Evolutionary conservation across 495 filamentous ascomycete genomes (phyloP), one percentile per base, ranked within the genome.

Genomic region (Lasiosphaeria ovina): DNA sequence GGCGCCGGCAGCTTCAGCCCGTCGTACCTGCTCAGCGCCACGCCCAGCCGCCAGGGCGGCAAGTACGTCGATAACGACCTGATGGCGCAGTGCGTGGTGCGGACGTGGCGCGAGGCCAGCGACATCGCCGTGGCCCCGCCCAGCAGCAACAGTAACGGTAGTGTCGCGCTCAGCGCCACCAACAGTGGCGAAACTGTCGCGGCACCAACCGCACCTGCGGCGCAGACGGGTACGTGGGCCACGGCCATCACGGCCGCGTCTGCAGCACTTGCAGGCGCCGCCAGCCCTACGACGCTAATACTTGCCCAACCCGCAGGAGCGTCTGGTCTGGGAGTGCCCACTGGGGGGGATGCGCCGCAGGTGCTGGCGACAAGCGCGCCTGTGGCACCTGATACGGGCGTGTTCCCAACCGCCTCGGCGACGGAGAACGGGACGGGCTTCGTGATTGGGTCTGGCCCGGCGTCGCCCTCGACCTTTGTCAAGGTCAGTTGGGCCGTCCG

Each of bases 1-100:
- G 76, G 71, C 8, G 81, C 80, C 6, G 79, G 80, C 1, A 75
- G 71, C 58, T 80, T 82, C 63, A 69, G 72, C 45, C 67, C 76
- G 3, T 73, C 72, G 0, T 82, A 82, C 50, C 67, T 75, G 14
- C 58, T 82, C 57, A 74, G 72, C 60, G 62, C 79, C 58, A 81
- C 78, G 36, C 80, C 80, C 14, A 66, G 67, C 2, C 67, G 71
- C 51, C 68, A 73, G 34, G 76, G 77, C 31, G 66, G 67, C 17
- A 63, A 50, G n/a, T 63, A 70, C n/a, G 64, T 70, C 17, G 76
- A 82, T 57, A 73, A 73, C 55, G 35, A 66, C 48, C 62, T 82
- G 11, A 71, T 78, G 62, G 70, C 62, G 34, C 63, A 75, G 60
- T 79, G 76, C 58, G 59, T 77, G 10, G 52, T 77, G 31, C 69